These are phyloP conservation scores for Trichoderma parareesei DNA, from an alignment of 495 filamentous ascomycete species.

Conservation along the genomic window DNA sequence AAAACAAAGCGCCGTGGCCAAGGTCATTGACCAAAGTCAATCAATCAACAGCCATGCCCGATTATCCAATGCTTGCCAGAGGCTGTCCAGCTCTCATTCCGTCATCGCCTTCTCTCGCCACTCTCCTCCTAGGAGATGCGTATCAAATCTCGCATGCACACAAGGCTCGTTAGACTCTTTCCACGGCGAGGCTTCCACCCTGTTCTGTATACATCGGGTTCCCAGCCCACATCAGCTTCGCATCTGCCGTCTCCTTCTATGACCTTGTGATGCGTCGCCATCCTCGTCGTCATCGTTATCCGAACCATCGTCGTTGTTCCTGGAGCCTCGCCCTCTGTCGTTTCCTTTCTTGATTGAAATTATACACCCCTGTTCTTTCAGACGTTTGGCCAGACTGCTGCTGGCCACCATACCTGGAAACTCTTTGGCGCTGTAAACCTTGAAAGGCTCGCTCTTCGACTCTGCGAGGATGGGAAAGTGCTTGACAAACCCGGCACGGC, in stretches of 20 bases:
- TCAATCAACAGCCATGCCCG: not conserved
- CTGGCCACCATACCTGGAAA: slow-evolving; percentile 87
- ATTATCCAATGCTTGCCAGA: not conserved
- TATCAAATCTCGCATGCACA: no score
- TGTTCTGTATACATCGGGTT: not conserved
- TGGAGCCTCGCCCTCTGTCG: slow-evolving; percentile 41
- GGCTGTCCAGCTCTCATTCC: not conserved
- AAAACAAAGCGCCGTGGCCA: not conserved
- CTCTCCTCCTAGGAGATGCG: not conserved
- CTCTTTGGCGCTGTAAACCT: slow-evolving; percentile 92
- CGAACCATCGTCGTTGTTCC: slow-evolving; percentile 39
- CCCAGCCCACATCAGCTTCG: slow-evolving; percentile 15
- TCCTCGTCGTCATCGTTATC: slow-evolving; percentile 41
- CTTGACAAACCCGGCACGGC: slow-evolving; percentile 32
- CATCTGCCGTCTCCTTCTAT: slow-evolving; percentile 17
- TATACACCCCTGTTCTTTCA: slow-evolving; percentile 67
- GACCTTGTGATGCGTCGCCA: slow-evolving; percentile 12
- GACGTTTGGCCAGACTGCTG: slow-evolving; percentile 55
- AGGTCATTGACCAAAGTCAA: not conserved
- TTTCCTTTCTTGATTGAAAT: slow-evolving; percentile 82
- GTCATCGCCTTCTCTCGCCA: not conserved
- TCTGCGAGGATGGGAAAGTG: slow-evolving; percentile 55
- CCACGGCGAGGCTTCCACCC: not conserved
- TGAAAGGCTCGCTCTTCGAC: slow-evolving; percentile 70
- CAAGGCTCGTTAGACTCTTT: not conserved